A percentile compares a stretch with the other conserved stretches of the same genome.
Evolutionary conservation across 768 basidiomycete species (phyloP).

Genomic region (Naganishia friedmannii): DNA sequence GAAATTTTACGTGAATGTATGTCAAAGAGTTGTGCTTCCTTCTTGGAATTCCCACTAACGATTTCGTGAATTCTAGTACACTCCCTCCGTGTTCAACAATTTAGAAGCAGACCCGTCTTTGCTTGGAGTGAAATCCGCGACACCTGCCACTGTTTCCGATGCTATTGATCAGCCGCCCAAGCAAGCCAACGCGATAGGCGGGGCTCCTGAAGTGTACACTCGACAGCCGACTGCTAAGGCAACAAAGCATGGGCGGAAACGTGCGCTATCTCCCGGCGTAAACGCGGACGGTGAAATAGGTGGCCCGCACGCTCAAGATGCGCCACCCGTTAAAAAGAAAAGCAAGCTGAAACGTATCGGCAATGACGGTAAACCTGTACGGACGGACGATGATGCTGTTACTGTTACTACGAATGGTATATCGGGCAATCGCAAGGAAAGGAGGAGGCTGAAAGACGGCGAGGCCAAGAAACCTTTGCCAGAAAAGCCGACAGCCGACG

Average conservation of each 20-base stretch:
- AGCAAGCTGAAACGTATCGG: conserved; percentile 8
- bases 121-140: neutral
- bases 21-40: neutral
- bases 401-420: conserved; percentile 12
- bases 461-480: neutral
- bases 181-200: neutral
- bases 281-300: neutral
- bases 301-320: neutral
- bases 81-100: conserved; percentile 9
- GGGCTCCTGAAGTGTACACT: neutral
- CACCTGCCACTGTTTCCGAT: neutral
- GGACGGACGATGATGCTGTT: conserved; percentile 1
- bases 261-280: neutral
- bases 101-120: neutral
- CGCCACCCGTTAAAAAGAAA: neutral
- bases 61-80: conserved; percentile 5
- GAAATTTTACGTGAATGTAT: conserved; percentile 49
- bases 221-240: neutral
- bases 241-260: neutral
- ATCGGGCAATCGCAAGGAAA: neutral
- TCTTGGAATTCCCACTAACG: neutral
- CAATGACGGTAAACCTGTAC: conserved; percentile 16
- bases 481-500: neutral
- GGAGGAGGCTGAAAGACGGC: neutral
- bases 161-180: neutral